A percentile compares a stretch with the other conserved stretches of the same genome.
These are phyloP conservation scores for Cenchrus fungigraminus DNA, from an alignment of 176 grass and related monocot species.

Conservation along the genomic window DNA sequence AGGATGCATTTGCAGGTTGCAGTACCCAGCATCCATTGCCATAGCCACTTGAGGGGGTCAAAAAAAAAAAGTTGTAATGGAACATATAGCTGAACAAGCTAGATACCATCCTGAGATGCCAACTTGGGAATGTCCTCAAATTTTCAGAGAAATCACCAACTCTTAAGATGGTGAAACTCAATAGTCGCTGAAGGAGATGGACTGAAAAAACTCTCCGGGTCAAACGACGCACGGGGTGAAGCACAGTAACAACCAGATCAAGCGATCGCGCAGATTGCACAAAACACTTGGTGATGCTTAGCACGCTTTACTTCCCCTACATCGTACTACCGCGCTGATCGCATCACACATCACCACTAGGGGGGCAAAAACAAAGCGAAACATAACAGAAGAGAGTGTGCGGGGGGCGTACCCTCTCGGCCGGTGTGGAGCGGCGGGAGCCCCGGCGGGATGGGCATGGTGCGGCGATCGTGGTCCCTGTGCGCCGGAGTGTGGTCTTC, in stretches of 20 bases:
- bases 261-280: neutral
- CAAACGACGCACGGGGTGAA: neutral
- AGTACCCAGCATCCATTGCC: neutral
- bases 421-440: constrained; percentile 77
- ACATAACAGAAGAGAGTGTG: neutral
- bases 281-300: neutral
- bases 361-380: neutral
- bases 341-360: neutral
- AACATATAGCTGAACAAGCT: neutral
- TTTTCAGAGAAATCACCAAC: neutral
- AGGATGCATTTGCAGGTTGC: neutral
- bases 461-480: constrained; percentile 52
- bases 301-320: too few relatives aligned
- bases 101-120: neutral
- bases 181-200: neutral
- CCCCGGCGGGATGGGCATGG: constrained; percentile 64
- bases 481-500: constrained; percentile 5
- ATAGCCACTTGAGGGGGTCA: neutral
- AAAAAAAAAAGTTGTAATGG: neutral
- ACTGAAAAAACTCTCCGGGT: neutral
- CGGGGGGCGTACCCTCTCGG: constrained; percentile 49
- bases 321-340: neutral
- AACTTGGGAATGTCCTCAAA: neutral
- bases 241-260: neutral
- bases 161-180: neutral